phyloP scores from a whole-genome alignment of 495 filamentous ascomycete species.

The Penicillium bialowiezense region DNA sequence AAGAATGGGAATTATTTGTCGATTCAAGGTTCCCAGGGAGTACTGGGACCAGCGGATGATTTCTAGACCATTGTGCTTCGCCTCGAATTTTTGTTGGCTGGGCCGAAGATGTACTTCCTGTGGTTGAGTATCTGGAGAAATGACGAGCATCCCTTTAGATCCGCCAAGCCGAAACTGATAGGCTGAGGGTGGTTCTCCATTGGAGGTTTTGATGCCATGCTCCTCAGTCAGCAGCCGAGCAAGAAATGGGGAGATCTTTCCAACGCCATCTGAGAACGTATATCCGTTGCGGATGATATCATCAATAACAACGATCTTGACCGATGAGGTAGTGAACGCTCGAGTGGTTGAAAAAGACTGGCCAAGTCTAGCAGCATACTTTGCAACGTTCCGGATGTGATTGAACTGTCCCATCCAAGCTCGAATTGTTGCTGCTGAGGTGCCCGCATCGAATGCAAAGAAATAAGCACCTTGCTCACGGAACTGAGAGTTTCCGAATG shows the following conservation, averaged over 20 bases:
- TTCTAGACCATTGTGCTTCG: conserved; percentile 68
- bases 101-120: conserved; percentile 71
- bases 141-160: conserved; percentile 82
- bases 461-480: conserved; percentile 92
- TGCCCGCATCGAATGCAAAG: conserved; percentile 59
- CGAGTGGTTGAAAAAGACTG: conserved; percentile 95
- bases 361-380: conserved; percentile 81
- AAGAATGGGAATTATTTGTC: conserved; percentile 84
- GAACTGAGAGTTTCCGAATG: conserved; percentile 94
- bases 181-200: conserved; percentile 62
- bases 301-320: conserved; percentile 41
- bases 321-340: conserved; percentile 50
- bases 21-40: conserved; percentile 74
- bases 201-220: conserved; percentile 50
- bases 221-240: conserved; percentile 66
- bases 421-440: conserved; percentile 74
- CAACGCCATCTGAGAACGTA: conserved; percentile 89
- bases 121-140: conserved; percentile 58
- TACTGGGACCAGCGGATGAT: conserved; percentile 78
- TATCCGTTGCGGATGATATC: conserved; percentile 67
- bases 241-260: conserved; percentile 80
- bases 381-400: conserved; percentile 74
- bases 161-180: conserved; percentile 92
- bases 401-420: conserved; percentile 85
- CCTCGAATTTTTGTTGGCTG: conserved; percentile 86